Percentiles rank a stretch among this genome's conserved stretches.
Conservation (phyloP, 116 monocot genomes). For the Phalaenopsis hybrid region DNA sequence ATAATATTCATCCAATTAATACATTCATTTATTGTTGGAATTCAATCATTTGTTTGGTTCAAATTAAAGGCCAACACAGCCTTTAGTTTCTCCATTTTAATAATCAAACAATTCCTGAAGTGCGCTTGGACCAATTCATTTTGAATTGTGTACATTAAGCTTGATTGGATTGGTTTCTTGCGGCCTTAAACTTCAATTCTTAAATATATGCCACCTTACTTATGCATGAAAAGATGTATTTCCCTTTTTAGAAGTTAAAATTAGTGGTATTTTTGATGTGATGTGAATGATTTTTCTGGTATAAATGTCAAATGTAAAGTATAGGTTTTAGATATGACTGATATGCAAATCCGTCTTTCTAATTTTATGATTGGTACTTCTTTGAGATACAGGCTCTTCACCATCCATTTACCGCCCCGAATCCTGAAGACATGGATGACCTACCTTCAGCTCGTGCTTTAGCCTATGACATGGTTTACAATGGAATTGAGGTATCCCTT, state of each 20-base stretch:
- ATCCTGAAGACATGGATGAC: slow-evolving; percentile 81
- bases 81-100: background rate
- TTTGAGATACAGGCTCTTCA: slow-evolving; percentile 63
- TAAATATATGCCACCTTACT: too few relatives aligned
- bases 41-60: background rate
- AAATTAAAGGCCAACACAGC: background rate
- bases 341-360: background rate
- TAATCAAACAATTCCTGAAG: background rate
- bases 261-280: too few relatives aligned
- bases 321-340: too few relatives aligned
- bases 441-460: slow-evolving; percentile 80
- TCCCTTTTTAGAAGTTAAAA: too few relatives aligned
- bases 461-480: slow-evolving; percentile 99
- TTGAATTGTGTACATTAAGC: background rate
- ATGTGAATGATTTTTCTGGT: too few relatives aligned
- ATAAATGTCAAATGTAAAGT: too few relatives aligned
- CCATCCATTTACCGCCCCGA: slow-evolving; percentile 96
- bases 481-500: slow-evolving; percentile 80
- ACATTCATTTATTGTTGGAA: background rate
- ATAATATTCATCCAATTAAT: background rate
- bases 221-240: too few relatives aligned
- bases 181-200: too few relatives aligned
- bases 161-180: background rate
- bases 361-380: background rate
- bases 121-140: background rate